A percentile compares a stretch with the other conserved stretches of the same genome.
These are phyloP conservation scores for Ophiostoma montium DNA, from an alignment of 2,329 filamentous ascomycete species.

Conservation along the genomic window DNA sequence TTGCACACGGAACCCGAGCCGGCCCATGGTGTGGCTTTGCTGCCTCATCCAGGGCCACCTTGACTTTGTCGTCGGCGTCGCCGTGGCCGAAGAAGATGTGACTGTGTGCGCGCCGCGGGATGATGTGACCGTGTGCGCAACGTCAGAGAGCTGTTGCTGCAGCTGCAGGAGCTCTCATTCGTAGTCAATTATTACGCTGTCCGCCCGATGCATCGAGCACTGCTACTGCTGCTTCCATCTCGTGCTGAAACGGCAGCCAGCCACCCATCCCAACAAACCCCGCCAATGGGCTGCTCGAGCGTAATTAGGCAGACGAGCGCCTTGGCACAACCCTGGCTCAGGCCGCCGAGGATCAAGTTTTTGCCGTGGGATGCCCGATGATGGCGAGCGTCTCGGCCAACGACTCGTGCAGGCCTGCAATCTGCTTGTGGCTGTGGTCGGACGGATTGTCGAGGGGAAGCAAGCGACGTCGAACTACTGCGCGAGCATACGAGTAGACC, in stretches of 20 bases:
- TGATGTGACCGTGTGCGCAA: slow-evolving; percentile 9
- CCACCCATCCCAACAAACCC: slow-evolving; percentile 8
- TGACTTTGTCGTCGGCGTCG: slow-evolving; percentile 25
- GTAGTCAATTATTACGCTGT: background rate
- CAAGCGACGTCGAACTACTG: slow-evolving; percentile 39
- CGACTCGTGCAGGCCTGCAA: slow-evolving; percentile 30
- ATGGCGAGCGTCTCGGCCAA: slow-evolving; percentile 21
- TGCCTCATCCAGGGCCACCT: slow-evolving; percentile 19
- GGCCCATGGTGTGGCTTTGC: slow-evolving; percentile 18
- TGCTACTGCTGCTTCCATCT: slow-evolving; percentile 19
- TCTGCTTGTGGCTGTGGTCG: slow-evolving; percentile 27
- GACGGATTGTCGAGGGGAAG: slow-evolving; percentile 25
- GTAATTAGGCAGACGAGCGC: slow-evolving; percentile 1
- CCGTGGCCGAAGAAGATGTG: slow-evolving; percentile 33
- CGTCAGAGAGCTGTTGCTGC: background rate
- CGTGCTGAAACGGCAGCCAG: slow-evolving; percentile 13
- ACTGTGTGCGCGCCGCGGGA: too few relatives aligned
- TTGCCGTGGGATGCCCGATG: slow-evolving; percentile 13
- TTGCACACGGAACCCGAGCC: slow-evolving; percentile 21
- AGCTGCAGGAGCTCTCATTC: slow-evolving; percentile 1
- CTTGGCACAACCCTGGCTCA: slow-evolving; percentile 7
- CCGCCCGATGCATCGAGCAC: slow-evolving; percentile 11
- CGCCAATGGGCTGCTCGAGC: slow-evolving; percentile 1
- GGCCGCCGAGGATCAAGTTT: slow-evolving; percentile 34
- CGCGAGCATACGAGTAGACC: slow-evolving; percentile 27